Evolutionary conservation across 2,329 filamentous ascomycete genomes (phyloP), one percentile per base, ranked within the genome.

Genomic region (Fusarium graminum): DNA sequence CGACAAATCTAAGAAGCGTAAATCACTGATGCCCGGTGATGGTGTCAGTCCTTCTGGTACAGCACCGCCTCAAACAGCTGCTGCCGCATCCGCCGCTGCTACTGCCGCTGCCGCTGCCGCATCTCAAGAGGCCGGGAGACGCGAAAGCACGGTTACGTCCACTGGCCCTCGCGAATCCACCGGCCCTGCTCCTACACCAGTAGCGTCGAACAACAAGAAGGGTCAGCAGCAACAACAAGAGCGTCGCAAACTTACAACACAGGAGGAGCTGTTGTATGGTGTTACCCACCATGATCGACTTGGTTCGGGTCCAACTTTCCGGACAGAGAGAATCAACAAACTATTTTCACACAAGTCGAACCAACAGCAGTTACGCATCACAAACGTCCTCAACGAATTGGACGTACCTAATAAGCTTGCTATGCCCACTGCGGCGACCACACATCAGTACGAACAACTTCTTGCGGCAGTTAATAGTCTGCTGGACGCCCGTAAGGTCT

Each of bases 1-100:
- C 52, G 94, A 97, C 78, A 94, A 95, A 77, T 89, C 89, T 63
- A 96, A 97, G 83, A 97, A 97, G 79, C 90, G 92, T 59, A 93
- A 90, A 76, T 89, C 89, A 6, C 80, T 91, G 26, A 84, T 90
- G 72, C 87, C 85, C 4, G 80, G 83, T 10, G 90, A 90, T 26
- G 84, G 81, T 28, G 77, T 78, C 29, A 85, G 81, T 56, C 82
- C 85, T 11, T 78, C 72, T 65, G 76, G 72, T 51, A 76, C 77
- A 64, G 81, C 75, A 9, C 75, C 74, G 19, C 81, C 66, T 17
- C 68, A 72, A 59, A 62, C 56, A n/a, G 61, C 68, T 13, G 67
- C 64, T 14, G 51, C 51, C 7, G 45, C 68, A 4, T 57, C 67
- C 49, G 46, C 65, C 11, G 54, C 62, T 3, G 62, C 66, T 6